Percentiles rank a stretch among this genome's conserved stretches.
Conservation (phyloP, 1,284 basidiomycete genomes). For the Cerioporus squamosus region DNA sequence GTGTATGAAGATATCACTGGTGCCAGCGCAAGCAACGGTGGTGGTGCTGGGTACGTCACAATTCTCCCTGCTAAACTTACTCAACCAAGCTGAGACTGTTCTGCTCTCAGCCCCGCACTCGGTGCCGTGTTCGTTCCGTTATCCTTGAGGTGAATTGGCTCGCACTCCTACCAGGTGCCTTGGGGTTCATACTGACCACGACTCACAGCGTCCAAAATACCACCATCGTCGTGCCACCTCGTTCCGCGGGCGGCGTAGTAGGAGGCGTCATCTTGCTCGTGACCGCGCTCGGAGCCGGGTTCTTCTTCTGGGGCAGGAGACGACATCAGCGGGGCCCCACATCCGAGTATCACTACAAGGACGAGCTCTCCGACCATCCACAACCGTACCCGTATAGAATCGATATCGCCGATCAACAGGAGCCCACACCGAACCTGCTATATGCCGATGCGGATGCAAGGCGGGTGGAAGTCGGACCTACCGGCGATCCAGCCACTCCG, state of each 20-base stretch:
- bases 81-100: too few relatives aligned
- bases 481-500: too few relatives aligned
- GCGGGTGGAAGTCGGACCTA: too few relatives aligned
- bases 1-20: constrained; percentile 14
- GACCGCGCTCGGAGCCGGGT: constrained; percentile 1
- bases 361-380: too few relatives aligned
- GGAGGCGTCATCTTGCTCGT: constrained; percentile 17
- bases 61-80: not conserved
- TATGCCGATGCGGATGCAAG: too few relatives aligned
- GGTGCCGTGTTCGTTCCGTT: constrained; percentile 29
- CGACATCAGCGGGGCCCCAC: not conserved
- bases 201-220: constrained; percentile 19
- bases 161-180: constrained; percentile 42
- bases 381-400: too few relatives aligned
- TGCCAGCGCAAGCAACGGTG: constrained; percentile 5
- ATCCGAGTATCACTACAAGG: not conserved
- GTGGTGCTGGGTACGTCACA: constrained; percentile 20
- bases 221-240: constrained; percentile 16
- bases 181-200: not conserved
- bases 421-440: too few relatives aligned
- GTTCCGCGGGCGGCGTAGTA: constrained; percentile 21
- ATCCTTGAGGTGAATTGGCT: constrained; percentile 45
- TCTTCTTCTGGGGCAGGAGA: constrained; percentile 6
- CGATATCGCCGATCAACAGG: too few relatives aligned
- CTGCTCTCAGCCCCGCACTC: constrained; percentile 33